Evolutionary conservation across 148 eudicot genomes (phyloP), one percentile per base, ranked within the genome.

Genomic region (Arbutus unedo): DNA sequence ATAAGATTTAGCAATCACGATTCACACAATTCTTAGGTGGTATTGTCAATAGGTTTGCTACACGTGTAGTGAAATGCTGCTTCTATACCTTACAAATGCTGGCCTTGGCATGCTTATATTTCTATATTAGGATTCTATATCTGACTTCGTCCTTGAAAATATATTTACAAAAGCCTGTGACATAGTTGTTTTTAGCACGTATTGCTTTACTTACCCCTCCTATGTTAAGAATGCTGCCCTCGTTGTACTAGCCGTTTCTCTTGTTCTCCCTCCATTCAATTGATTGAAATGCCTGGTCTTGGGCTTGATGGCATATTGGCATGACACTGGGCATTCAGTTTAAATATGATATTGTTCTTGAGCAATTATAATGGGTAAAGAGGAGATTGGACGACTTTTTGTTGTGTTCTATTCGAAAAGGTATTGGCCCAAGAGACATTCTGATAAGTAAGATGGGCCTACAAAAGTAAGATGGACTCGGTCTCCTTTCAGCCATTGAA

Each of bases 231-330:
- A 70, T 41, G 38, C 38, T 31, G 38, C 38, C 1, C 38, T 31
- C 38, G 38, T 31, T 31, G 38, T 31, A 31, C 1, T 31, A 31
- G 38, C 38, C 38, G 38, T 31, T 31, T 31, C 38, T 31, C 11
- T 62, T 62, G 38, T n/a, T 21, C 68, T 62, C 38, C 68, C 68
- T 1, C n/a, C 7, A 62, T 31, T 23, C 16, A 67, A 67, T 9
- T 66, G 71, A 2, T 67, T 67, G 72, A 31, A 66, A 31, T 66
- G 72, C 72, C 44, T 25, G 44, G 66, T 59, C 66, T 59, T 5
- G 66, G 66, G 66, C 66, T n/a, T 59, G 66, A 59, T 59, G 66
- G 66, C 66, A 59, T 59, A 23, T 19, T 59, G 66, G 66, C 66
- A 59, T 19, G 25, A 59, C 23, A 59, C 8, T 59, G 66, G 7